Conservation (phyloP, 2,329 filamentous ascomycete genomes). For the Neofusicoccum laricinum region DNA sequence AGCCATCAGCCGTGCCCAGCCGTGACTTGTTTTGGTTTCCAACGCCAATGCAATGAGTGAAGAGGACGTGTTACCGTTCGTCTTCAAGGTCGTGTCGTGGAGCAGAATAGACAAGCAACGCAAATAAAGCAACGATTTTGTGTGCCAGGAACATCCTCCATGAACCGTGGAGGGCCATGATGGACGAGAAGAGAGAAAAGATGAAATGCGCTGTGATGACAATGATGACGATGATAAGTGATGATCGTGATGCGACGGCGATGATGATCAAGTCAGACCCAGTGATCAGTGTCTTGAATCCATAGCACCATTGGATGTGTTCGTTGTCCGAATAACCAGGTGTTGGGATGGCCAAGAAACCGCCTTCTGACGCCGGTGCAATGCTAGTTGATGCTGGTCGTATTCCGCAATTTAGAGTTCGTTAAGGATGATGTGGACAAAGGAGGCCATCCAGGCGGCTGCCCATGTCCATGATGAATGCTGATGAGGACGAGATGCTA, state of each 20-base stretch:
- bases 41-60: constrained; percentile 10
- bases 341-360: not conserved
- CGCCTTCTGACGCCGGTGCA: constrained; percentile 9
- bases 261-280: constrained; percentile 4
- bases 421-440: not conserved
- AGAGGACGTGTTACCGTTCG: constrained; percentile 3
- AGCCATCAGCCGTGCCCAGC: not conserved
- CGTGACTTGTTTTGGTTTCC: constrained; percentile 5
- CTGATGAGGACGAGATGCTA: not conserved
- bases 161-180: not conserved
- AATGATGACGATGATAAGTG: constrained; percentile 7
- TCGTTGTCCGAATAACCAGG: not conserved
- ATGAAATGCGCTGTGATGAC: constrained; percentile 11
- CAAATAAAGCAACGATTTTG: not conserved
- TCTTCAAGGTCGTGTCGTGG: constrained; percentile 7
- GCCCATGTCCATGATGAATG: not conserved
- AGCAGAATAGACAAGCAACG: not conserved
- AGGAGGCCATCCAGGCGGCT: not conserved
- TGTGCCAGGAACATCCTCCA: not conserved
- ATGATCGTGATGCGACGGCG: constrained; percentile 7
- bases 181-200: not conserved
- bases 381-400: constrained; percentile 12
- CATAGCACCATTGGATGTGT: not conserved
- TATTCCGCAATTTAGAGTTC: not conserved
- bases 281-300: not conserved